These are phyloP conservation scores for Nannochloris sp. DNA, from an alignment of 139 green algal genomes.

Conservation along the genomic window DNA sequence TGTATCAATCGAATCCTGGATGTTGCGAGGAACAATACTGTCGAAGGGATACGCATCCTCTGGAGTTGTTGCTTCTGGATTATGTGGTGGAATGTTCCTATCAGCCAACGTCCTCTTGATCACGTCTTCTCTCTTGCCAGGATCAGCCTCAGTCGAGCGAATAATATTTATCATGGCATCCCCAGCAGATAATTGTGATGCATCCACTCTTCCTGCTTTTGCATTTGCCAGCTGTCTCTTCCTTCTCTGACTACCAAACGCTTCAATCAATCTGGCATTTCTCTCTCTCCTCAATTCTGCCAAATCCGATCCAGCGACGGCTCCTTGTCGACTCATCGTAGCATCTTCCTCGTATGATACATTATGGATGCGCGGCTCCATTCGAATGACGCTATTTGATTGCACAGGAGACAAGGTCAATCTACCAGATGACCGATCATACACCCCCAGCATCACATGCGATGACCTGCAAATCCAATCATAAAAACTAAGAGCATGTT, in stretches of 20 bases:
- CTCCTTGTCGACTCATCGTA: not conserved
- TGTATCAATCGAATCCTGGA: constrained; percentile 21
- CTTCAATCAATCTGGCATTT: constrained; percentile 32
- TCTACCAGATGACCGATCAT: constrained; percentile 12
- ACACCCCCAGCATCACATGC: constrained; percentile 14
- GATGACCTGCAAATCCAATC: not conserved
- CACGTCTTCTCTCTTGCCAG: constrained; percentile 17
- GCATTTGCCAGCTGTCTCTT: constrained; percentile 23
- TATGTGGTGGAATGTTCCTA: constrained; percentile 38
- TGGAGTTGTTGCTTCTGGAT: constrained; percentile 21
- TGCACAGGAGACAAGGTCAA: constrained; percentile 13
- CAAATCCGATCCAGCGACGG: constrained; percentile 4
- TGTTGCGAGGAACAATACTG: constrained; percentile 13
- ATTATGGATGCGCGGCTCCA: constrained; percentile 23
- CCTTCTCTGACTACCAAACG: constrained; percentile 37
- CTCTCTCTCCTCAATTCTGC: constrained; percentile 2
- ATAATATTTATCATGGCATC: constrained; percentile 23
- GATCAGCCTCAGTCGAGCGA: constrained; percentile 1
- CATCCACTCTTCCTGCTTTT: constrained; percentile 20
- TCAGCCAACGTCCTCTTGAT: constrained; percentile 12
- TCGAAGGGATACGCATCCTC: constrained; percentile 32
- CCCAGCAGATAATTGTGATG: constrained; percentile 18
- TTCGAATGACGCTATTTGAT: constrained; percentile 20
- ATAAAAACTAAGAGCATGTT: not conserved
- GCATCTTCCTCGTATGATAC: constrained; percentile 12